Conservation (phyloP, 2,329 filamentous ascomycete genomes). For the Epichloe gansuensis region DNA sequence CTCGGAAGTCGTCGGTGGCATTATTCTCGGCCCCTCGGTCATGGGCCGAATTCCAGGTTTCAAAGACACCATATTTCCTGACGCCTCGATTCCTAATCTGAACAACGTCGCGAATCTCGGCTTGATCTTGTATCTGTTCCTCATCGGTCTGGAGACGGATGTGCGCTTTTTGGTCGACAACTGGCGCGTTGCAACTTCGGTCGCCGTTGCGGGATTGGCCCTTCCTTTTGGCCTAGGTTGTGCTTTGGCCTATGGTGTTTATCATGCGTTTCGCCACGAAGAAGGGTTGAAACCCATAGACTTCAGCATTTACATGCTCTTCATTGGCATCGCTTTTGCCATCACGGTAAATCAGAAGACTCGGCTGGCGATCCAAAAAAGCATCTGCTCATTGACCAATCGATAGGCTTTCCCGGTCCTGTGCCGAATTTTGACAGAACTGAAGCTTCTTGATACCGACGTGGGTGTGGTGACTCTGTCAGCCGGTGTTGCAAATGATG, state of each 20-base stretch:
- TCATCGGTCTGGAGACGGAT: constrained; percentile 80
- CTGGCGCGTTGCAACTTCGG: constrained; percentile 66
- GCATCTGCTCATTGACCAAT: not conserved
- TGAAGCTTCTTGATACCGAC: constrained; percentile 70
- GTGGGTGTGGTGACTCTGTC: constrained; percentile 84
- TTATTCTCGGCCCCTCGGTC: constrained; percentile 74
- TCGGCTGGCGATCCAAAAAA: not conserved
- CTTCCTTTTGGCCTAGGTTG: constrained; percentile 73
- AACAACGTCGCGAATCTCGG: constrained; percentile 72
- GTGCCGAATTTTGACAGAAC: constrained; percentile 82
- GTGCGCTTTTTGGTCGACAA: constrained; percentile 64
- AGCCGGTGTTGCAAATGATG: constrained; percentile 86
- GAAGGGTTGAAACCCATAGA: constrained; percentile 26
- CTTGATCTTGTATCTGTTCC: constrained; percentile 72
- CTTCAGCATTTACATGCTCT: constrained; percentile 48
- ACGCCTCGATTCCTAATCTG: constrained; percentile 59
- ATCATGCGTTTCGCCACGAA: constrained; percentile 51
- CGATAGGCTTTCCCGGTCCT: constrained; percentile 64
- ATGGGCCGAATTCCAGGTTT: constrained; percentile 80
- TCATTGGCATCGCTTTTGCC: constrained; percentile 84
- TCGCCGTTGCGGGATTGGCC: constrained; percentile 67
- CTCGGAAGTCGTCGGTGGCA: constrained; percentile 73
- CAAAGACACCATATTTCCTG: constrained; percentile 61
- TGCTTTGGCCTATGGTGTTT: constrained; percentile 70
- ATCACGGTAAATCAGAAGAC: constrained; percentile 46